Conservation (phyloP, 1,139 yeast species). For the Schizosaccharomyces versatilis region DNA sequence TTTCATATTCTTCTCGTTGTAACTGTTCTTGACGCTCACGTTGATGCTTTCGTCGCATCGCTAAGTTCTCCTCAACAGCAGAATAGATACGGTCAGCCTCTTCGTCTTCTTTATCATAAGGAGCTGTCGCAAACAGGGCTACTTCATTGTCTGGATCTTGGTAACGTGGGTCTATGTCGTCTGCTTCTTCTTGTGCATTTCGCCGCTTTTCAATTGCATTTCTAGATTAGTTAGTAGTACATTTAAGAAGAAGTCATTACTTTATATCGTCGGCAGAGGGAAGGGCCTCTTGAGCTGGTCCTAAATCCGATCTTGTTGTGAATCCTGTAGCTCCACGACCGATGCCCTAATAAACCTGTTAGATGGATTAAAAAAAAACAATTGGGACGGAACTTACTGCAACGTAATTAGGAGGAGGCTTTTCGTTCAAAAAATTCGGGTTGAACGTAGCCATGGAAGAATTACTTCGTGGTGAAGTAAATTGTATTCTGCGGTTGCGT, state of each 20-base stretch:
- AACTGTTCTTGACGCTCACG: constrained; percentile 12
- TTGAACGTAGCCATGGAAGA: neutral
- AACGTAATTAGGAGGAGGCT: constrained; percentile 1
- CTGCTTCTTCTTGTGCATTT: constrained; percentile 20
- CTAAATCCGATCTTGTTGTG: constrained; percentile 63
- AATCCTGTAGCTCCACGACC: constrained; percentile 94
- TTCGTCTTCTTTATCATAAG: constrained; percentile 32
- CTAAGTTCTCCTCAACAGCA: constrained; percentile 37
- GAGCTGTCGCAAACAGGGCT: constrained; percentile 19
- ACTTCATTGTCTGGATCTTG: constrained; percentile 23
- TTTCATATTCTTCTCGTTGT: constrained; percentile 4
- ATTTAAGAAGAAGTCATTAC: constrained; percentile 5
- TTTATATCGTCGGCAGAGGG: constrained; percentile 23
- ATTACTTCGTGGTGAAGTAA: too few relatives aligned
- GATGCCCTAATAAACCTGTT: constrained; percentile 27
- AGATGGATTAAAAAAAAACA: too few relatives aligned
- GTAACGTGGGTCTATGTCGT: constrained; percentile 18
- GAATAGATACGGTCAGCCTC: constrained; percentile 60
- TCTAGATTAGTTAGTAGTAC: too few relatives aligned
- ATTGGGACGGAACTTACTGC: neutral
- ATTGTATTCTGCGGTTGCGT: too few relatives aligned
- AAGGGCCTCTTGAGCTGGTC: constrained; percentile 24
- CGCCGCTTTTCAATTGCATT: constrained; percentile 19
- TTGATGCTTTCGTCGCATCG: constrained; percentile 21
- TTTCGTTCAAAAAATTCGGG: neutral